A percentile compares a stretch with the other conserved stretches of the same genome.
Conservation (phyloP, 768 basidiomycete species). For the Mycena filopes region DNA sequence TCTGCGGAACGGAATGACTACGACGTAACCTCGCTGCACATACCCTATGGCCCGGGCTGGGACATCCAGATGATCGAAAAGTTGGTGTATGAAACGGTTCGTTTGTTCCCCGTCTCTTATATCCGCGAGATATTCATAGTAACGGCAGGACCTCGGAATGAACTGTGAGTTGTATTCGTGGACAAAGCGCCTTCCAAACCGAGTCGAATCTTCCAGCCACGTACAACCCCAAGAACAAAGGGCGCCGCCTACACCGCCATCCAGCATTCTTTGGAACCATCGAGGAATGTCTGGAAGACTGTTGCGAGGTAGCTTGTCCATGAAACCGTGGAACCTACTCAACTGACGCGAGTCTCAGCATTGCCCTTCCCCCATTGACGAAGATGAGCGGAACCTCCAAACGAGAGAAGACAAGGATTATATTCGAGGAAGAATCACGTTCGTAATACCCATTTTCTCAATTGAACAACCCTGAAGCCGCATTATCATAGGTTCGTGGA, state of each 20-base stretch:
- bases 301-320: slow-evolving; percentile 57
- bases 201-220: slow-evolving; percentile 50
- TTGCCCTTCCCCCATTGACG: slow-evolving; percentile 58
- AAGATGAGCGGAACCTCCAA: slow-evolving; percentile 63
- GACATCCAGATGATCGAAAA: slow-evolving; percentile 65
- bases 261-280: slow-evolving; percentile 70
- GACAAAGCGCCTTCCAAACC: too few relatives aligned
- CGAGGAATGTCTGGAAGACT: slow-evolving; percentile 66
- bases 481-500: slow-evolving; percentile 65
- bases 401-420: slow-evolving; percentile 62
- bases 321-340: neutral
- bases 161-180: slow-evolving; percentile 51
- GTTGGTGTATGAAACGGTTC: slow-evolving; percentile 65
- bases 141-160: slow-evolving; percentile 64
- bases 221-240: slow-evolving; percentile 72
- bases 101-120: neutral
- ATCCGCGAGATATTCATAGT: slow-evolving; percentile 15
- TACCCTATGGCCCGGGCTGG: slow-evolving; percentile 73
- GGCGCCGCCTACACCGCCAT: slow-evolving; percentile 67
- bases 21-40: slow-evolving; percentile 63
- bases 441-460: slow-evolving; percentile 30
- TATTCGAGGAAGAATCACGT: slow-evolving; percentile 63
- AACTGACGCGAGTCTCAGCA: neutral
- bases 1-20: slow-evolving; percentile 66
- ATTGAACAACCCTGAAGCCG: too few relatives aligned